Evolutionary conservation across 257 asterid genomes (phyloP).

Genomic region (Scutellaria minor): DNA sequence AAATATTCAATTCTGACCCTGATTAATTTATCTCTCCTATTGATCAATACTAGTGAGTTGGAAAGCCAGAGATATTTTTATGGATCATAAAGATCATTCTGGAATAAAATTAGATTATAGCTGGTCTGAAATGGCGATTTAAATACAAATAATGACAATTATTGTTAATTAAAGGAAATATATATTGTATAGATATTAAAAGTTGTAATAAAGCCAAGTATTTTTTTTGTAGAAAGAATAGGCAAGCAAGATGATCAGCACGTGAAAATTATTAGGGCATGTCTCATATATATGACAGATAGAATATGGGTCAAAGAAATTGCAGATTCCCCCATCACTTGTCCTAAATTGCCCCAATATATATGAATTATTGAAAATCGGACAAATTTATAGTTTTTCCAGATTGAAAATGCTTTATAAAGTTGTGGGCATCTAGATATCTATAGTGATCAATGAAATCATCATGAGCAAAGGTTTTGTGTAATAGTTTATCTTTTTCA

Average conservation of each 20-base stretch:
- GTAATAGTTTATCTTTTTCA: not conserved
- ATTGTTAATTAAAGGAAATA: not conserved
- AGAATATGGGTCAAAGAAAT: not conserved
- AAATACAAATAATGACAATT: no score
- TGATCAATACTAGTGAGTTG: no score
- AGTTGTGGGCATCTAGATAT: constrained; percentile 6
- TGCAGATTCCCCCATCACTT: constrained; percentile 34
- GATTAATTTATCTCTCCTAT: no score
- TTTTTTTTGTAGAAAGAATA: not conserved
- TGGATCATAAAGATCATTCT: no score
- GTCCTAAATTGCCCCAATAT: not conserved
- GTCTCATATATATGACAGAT: not conserved
- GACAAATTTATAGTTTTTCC: no score
- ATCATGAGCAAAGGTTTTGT: not conserved
- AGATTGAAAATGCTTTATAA: not conserved
- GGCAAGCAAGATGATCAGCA: not conserved
- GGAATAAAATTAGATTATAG: no score
- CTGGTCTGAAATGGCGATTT: no score
- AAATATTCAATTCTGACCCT: no score
- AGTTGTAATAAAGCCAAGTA: not conserved
- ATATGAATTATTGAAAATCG: no score
- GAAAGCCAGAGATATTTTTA: no score
- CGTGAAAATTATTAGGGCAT: constrained; percentile 31
- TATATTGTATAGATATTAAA: no score
- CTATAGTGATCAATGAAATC: constrained; percentile 2